Conservation (phyloP, 352 stramenopile genomes). For the Pythium utonaiense region DNA sequence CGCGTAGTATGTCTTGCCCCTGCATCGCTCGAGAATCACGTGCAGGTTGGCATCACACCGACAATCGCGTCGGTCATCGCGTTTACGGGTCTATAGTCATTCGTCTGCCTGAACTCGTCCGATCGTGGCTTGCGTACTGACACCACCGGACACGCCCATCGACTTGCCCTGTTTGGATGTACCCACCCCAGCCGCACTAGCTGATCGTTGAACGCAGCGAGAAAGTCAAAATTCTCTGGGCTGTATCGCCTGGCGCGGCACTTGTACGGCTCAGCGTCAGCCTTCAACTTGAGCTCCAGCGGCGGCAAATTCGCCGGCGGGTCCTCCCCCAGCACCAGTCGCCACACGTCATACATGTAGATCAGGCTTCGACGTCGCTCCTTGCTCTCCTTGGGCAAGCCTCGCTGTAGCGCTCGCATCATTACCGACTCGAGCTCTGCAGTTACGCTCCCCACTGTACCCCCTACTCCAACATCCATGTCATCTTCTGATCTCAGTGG, state of each 20-base stretch:
- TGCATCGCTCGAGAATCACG: slow-evolving; percentile 7
- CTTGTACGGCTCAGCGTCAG: slow-evolving; percentile 19
- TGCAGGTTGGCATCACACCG: slow-evolving; percentile 29
- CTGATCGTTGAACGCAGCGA: slow-evolving; percentile 20
- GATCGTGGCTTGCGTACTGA: slow-evolving; percentile 15
- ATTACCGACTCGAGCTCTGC: neutral
- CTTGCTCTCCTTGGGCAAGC: neutral
- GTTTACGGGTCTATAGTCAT: slow-evolving; percentile 28
- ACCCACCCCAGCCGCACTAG: slow-evolving; percentile 27
- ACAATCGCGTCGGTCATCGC: slow-evolving; percentile 18
- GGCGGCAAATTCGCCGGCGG: slow-evolving; percentile 18
- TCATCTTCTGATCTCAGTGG: slow-evolving; percentile 5
- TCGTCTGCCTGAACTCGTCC: slow-evolving; percentile 21
- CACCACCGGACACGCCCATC: slow-evolving; percentile 22
- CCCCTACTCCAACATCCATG: neutral
- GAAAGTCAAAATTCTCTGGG: slow-evolving; percentile 16
- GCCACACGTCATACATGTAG: slow-evolving; percentile 14
- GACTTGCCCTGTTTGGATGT: slow-evolving; percentile 20
- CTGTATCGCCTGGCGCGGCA: slow-evolving; percentile 23
- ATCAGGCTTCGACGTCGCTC: neutral
- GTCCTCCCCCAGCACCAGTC: slow-evolving; percentile 18
- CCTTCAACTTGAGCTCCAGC: slow-evolving; percentile 25
- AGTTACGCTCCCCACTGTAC: neutral
- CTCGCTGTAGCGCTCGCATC: slow-evolving; percentile 3
- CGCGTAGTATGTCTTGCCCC: slow-evolving; percentile 13